A percentile compares a stretch with the other conserved stretches of the same genome.
phyloP scores from a whole-genome alignment of 805 yeast genomes.

The Candida maris region DNA sequence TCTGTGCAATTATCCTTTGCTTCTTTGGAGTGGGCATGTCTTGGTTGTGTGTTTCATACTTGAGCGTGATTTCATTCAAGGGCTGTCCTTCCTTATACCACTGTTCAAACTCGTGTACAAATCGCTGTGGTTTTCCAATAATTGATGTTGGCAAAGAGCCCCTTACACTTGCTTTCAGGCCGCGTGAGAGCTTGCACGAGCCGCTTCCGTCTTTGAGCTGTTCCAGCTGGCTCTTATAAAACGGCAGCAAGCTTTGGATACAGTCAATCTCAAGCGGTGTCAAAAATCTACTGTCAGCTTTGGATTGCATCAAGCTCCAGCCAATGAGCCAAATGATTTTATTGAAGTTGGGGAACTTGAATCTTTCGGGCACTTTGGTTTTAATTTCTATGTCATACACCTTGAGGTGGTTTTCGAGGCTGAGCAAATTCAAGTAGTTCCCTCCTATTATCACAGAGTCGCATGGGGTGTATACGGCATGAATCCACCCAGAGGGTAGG shows the following conservation, averaged over 20 bases:
- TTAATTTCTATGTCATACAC: constrained; percentile 58
- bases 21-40: neutral
- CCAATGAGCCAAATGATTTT: constrained; percentile 68
- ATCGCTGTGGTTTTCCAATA: constrained; percentile 25
- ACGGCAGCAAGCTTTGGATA: constrained; percentile 18
- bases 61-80: neutral
- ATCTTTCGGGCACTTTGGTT: constrained; percentile 72
- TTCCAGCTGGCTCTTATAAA: constrained; percentile 22
- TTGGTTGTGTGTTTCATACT: neutral
- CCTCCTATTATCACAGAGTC: constrained; percentile 88
- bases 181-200: constrained; percentile 13
- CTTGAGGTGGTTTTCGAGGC: constrained; percentile 58
- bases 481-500: constrained; percentile 93
- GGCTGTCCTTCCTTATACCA: constrained; percentile 15
- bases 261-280: constrained; percentile 19
- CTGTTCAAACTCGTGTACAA: constrained; percentile 19
- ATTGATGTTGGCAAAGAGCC: constrained; percentile 17
- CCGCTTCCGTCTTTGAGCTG: constrained; percentile 12
- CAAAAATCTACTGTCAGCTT: constrained; percentile 2
- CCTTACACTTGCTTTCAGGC: constrained; percentile 15
- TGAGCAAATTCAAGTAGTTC: constrained; percentile 67
- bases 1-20: too few relatives aligned
- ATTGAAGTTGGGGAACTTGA: constrained; percentile 74
- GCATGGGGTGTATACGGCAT: constrained; percentile 77
- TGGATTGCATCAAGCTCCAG: constrained; percentile 31